Evolutionary conservation across 495 filamentous ascomycete species (phyloP).

Genomic region (Rusavskia elegans): DNA sequence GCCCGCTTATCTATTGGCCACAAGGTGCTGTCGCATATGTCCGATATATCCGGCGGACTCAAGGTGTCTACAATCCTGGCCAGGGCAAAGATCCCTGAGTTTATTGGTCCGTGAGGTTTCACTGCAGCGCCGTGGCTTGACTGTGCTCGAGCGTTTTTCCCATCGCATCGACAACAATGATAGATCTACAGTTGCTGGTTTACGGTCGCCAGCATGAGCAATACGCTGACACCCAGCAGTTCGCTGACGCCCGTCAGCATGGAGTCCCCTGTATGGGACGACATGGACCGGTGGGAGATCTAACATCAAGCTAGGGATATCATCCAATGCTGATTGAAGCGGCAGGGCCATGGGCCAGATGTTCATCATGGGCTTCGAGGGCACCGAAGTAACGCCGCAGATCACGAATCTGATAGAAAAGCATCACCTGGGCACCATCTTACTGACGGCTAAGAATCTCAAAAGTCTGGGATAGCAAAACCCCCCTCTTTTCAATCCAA

Average conservation of each 20-base stretch:
- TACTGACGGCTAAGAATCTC: slow-evolving; percentile 79
- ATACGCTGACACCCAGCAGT: background rate
- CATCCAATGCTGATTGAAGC: slow-evolving; percentile 9
- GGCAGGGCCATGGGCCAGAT: slow-evolving; percentile 65
- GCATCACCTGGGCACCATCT: slow-evolving; percentile 68
- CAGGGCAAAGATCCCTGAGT: too few relatives aligned
- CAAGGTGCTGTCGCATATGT: too few relatives aligned
- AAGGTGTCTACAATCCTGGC: too few relatives aligned
- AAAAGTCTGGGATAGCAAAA: slow-evolving; percentile 42
- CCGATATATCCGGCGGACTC: too few relatives aligned
- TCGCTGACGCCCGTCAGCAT: slow-evolving; percentile 2
- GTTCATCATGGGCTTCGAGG: slow-evolving; percentile 93
- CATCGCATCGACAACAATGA: background rate
- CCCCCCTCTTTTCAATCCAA: background rate
- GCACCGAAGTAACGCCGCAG: slow-evolving; percentile 69
- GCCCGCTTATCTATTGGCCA: too few relatives aligned
- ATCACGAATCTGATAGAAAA: slow-evolving; percentile 73
- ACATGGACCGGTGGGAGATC: slow-evolving; percentile 42
- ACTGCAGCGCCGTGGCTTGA: background rate
- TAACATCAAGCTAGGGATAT: background rate
- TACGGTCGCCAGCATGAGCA: background rate
- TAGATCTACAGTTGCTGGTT: background rate
- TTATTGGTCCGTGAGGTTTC: background rate
- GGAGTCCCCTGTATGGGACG: slow-evolving; percentile 43
- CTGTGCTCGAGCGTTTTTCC: background rate